Evolutionary conservation across 495 filamentous ascomycete species (phyloP).

Genomic region (Tetracladium marchalianum): DNA sequence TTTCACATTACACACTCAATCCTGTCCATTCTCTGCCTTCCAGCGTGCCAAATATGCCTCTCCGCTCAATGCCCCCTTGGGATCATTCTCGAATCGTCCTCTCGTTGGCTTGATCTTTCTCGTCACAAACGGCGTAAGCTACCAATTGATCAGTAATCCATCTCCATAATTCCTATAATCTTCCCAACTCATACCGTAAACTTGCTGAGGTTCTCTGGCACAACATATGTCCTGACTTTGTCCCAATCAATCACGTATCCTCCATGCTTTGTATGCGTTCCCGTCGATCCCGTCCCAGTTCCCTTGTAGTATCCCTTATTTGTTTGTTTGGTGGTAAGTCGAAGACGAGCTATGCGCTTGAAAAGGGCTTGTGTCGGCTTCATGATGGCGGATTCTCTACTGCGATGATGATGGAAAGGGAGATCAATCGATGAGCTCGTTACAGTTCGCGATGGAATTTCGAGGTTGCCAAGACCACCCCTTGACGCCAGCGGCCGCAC

Average conservation of each 20-base stretch:
- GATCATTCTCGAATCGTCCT: conserved; percentile 38
- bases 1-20: conserved; percentile 28
- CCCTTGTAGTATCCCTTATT: conserved; percentile 97
- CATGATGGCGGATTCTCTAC: conserved; percentile 27
- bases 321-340: conserved; percentile 83
- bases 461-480: not conserved
- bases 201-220: conserved; percentile 51
- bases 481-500: conserved; percentile 14
- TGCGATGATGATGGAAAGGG: not conserved
- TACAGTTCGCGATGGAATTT: not conserved
- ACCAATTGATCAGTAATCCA: conserved; percentile 5
- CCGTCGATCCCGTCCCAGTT: conserved; percentile 77
- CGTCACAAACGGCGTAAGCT: conserved; percentile 88
- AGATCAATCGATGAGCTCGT: no score
- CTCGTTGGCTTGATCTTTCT: conserved; percentile 39
- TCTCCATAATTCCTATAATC: not conserved
- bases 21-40: conserved; percentile 59
- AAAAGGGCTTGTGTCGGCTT: conserved; percentile 64
- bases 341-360: conserved; percentile 53
- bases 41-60: conserved; percentile 51
- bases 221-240: conserved; percentile 86
- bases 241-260: conserved; percentile 71
- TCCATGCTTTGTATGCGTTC: conserved; percentile 75
- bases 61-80: conserved; percentile 44
- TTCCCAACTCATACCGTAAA: conserved; percentile 53